These are phyloP conservation scores for Clarireedia hainanense DNA, from an alignment of 2,329 filamentous ascomycete genomes.

Conservation along the genomic window DNA sequence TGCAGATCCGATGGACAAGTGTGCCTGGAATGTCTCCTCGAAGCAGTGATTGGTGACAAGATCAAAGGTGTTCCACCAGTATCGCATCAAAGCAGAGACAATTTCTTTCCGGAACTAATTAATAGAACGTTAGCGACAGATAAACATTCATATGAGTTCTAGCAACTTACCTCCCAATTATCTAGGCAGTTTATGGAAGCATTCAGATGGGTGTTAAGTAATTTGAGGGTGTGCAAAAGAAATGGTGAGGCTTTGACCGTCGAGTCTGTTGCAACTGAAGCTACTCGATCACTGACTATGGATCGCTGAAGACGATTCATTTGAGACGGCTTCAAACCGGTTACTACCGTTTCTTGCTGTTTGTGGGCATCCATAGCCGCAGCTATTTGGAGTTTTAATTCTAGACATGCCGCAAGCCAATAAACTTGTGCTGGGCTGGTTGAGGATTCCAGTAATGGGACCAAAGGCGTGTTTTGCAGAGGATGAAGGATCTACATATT, in stretches of 20 bases:
- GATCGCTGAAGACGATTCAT: slow-evolving; percentile 56
- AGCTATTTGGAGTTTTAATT: slow-evolving; percentile 40
- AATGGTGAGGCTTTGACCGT: slow-evolving; percentile 48
- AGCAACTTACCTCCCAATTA: slow-evolving; percentile 24
- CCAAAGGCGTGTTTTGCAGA: slow-evolving; percentile 48
- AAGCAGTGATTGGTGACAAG: slow-evolving; percentile 41
- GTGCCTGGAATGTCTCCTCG: slow-evolving; percentile 57
- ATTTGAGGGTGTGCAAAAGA: slow-evolving; percentile 36
- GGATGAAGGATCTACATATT: slow-evolving; percentile 47
- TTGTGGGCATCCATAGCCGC: slow-evolving; percentile 36
- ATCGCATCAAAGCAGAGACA: slow-evolving; percentile 40
- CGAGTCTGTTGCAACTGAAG: slow-evolving; percentile 51
- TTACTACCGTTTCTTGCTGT: slow-evolving; percentile 34
- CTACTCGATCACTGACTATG: slow-evolving; percentile 44
- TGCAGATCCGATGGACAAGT: slow-evolving; percentile 38
- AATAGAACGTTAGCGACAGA: background rate
- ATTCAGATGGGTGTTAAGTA: slow-evolving; percentile 38
- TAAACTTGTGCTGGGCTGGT: slow-evolving; percentile 29
- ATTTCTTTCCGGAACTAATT: slow-evolving; percentile 29
- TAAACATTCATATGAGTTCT: background rate
- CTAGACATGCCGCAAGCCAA: slow-evolving; percentile 47
- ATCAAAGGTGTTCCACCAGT: slow-evolving; percentile 46
- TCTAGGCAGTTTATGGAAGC: slow-evolving; percentile 22
- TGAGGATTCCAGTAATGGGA: slow-evolving; percentile 37
- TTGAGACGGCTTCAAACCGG: slow-evolving; percentile 40